Base-by-base conservation (phyloP, 2,329 filamentous ascomycete genomes). In the Reticulascus tulasneorum region DNA sequence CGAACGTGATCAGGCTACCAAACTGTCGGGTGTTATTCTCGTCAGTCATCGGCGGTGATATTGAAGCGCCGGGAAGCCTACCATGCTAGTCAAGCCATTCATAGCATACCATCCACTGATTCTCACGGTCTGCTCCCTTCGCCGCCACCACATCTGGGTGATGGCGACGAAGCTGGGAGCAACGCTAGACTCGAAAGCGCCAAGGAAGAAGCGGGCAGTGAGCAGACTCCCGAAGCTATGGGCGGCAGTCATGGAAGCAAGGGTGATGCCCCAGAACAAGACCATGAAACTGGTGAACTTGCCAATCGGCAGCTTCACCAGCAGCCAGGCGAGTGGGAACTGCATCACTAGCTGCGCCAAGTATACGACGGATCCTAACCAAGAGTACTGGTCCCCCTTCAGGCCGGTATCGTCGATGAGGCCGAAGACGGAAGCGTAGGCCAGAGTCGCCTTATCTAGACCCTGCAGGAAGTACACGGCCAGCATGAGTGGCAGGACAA, bases 341-440 rank as follows among this genome's bases (percentile, higher is more conserved):
- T 80, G 75, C 61, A 77, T 71, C 10, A 76, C 58, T 8, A 80
- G 64, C 49, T 79, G 74, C 1, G 75, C 75, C n/a, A 79, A 58
- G 47, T 75, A 82, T 11, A 82, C 59, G 33, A 82, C 71, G 2
- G 74, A 79, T 0, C 75, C 73, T 0, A 82, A 68, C 76, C 76
- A 81, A 2, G 76, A 79, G 47, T 63, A 69, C 64, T 82, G 66
- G 31, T 75, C 62, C 12, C 75, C 75, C 8, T 69, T 58, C 2
- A 83, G 69, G 25, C 69, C 52, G 0, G 77, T 71, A 50, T 80
- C 74, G 33, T 78, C 62, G 21, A 77, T 70, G 9, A 84, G 62
- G 3, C 78, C 78, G 46, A 82, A 82, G 9, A 82, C 73, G 0
- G 77, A 79, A 4, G 75, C 75, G 47, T 82, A 83, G 3, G 40